Evolutionary conservation across 73 alveolate species (phyloP), one percentile per base, ranked within the genome.

Genomic region (Breviolum minutum): DNA sequence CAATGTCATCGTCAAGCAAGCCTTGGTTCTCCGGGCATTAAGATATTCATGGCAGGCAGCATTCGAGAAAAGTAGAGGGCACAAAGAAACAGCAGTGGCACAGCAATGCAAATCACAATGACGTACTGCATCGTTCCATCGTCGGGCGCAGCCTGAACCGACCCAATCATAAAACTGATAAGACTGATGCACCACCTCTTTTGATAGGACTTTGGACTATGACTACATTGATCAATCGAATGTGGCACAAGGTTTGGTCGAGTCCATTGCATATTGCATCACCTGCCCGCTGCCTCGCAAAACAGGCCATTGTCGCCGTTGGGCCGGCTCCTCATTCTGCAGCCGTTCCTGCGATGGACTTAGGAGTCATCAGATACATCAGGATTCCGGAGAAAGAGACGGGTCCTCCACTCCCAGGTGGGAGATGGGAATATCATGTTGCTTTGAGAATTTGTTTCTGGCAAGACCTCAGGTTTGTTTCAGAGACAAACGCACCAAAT

Each of bases 321-420:
- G 24, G 98, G 98, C 48, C 79, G 77, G 7, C 62, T 32, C 29
- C 29, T 26, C 26, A 16, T 63, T 5, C 61, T 82, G 88, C 98
- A 92, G 62, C 98, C 98, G 66, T 64, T 63, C 98, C 98, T 92
- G 90, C 54, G 54, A 40, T n/a, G n/a, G n/a, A n/a, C n/a, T n/a
- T n/a, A n/a, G n/a, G n/a, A n/a, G n/a, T n/a, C n/a, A n/a, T n/a
- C n/a, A n/a, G n/a, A n/a, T n/a, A n/a, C n/a, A n/a, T n/a, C n/a
- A n/a, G n/a, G n/a, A n/a, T n/a, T n/a, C n/a, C n/a, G n/a, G n/a
- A n/a, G n/a, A n/a, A n/a, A n/a, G n/a, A n/a, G n/a, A n/a, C n/a
- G n/a, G n/a, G 19, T 71, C 98, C 98, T 92, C 98, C 98, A 92
- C 20, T 92, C 98, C 98, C 98, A 92, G 40, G 17, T 74, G 14